A percentile compares a stretch with the other conserved stretches of the same genome.
Conservation (phyloP, 1,284 basidiomycete species). For the Leucoagaricus sp. region DNA sequence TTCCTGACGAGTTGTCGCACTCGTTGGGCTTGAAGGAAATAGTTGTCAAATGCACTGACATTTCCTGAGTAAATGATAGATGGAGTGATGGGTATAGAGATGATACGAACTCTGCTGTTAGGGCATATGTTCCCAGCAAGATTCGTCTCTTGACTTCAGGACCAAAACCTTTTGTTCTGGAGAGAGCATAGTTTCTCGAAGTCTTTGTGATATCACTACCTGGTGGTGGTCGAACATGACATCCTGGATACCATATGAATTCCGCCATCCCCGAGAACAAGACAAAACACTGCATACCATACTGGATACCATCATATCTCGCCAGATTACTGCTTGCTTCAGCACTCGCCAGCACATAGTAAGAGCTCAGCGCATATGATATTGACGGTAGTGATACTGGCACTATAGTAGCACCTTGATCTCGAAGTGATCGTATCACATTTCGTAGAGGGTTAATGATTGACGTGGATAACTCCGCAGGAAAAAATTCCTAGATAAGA, state of each 20-base stretch:
- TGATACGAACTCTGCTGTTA: slow-evolving; percentile 83
- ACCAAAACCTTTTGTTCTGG: slow-evolving; percentile 75
- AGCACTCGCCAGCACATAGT: slow-evolving; percentile 93
- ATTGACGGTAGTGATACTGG: slow-evolving; percentile 83
- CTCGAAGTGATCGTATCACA: slow-evolving; percentile 51
- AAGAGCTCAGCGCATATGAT: slow-evolving; percentile 83
- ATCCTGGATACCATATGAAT: slow-evolving; percentile 37
- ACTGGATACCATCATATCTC: slow-evolving; percentile 85
- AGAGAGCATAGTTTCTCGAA: slow-evolving; percentile 54
- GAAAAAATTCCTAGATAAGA: slow-evolving; percentile 74
- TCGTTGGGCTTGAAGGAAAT: slow-evolving; percentile 90
- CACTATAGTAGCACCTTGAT: slow-evolving; percentile 68
- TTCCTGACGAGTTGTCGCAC: slow-evolving; percentile 71
- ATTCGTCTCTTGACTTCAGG: slow-evolving; percentile 86
- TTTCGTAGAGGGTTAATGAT: slow-evolving; percentile 50
- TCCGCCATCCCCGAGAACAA: neutral
- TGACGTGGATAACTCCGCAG: slow-evolving; percentile 60
- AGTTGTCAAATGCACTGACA: slow-evolving; percentile 92
- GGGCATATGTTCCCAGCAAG: slow-evolving; percentile 89
- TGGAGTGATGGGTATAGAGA: neutral
- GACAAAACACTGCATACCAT: slow-evolving; percentile 43
- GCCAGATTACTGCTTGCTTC: slow-evolving; percentile 95
- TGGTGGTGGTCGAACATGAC: slow-evolving; percentile 44
- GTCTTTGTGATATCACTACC: slow-evolving; percentile 47
- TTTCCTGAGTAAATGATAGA: neutral